Conservation (phyloP, 148 eudicot species). For the Polygonum aviculare region DNA sequence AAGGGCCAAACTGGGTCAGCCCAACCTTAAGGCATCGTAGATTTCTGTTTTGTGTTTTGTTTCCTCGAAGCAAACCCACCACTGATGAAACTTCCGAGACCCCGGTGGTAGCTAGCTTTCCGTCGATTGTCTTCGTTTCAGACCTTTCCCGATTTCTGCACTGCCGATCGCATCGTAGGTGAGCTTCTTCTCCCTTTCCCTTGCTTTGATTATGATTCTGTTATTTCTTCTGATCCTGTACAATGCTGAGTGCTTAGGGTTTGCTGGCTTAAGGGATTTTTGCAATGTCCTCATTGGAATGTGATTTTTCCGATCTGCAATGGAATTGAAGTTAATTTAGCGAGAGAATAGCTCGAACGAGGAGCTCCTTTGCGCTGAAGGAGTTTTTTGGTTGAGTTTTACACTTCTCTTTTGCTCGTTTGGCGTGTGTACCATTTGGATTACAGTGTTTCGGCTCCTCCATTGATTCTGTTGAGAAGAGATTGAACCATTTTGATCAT, state of each 20-base stretch:
- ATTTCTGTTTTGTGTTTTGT: no score
- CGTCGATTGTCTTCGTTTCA: background rate
- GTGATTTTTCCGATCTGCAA: no score
- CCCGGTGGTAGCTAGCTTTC: background rate
- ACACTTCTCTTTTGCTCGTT: no score
- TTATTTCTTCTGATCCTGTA: no score
- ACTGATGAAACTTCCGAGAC: background rate
- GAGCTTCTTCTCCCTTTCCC: background rate
- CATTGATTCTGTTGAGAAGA: background rate
- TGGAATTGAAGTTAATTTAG: background rate
- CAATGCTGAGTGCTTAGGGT: no score
- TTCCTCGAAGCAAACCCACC: background rate
- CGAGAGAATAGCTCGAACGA: background rate
- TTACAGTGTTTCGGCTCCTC: background rate
- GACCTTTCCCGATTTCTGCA: background rate
- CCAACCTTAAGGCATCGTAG: no score
- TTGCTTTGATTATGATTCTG: background rate
- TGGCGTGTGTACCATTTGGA: no score
- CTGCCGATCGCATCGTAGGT: background rate
- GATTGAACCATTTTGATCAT: background rate
- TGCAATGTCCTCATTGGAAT: no score
- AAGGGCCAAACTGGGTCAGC: no score
- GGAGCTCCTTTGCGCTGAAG: no score
- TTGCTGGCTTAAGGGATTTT: no score
- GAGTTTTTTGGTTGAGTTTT: no score